These are phyloP conservation scores for Puccinellia tenuiflora DNA, from an alignment of 176 grass and related monocot species.

Conservation along the genomic window DNA sequence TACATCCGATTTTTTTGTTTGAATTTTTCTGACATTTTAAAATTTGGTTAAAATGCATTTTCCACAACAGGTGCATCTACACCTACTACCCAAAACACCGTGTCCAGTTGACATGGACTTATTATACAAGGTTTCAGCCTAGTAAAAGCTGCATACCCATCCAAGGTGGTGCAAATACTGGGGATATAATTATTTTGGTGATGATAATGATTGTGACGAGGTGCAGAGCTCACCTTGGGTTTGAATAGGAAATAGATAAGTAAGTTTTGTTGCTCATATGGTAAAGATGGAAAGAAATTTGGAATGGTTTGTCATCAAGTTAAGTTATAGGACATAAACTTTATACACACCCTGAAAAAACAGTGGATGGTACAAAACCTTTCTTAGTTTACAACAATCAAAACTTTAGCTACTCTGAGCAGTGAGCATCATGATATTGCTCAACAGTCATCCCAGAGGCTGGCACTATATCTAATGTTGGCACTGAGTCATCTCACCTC, in stretches of 20 bases:
- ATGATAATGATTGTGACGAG: neutral
- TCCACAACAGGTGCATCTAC: no score
- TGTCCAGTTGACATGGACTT: neutral
- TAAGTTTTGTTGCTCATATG: neutral
- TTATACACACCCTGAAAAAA: neutral
- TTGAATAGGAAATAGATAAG: rapidly evolving
- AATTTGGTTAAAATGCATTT: no score
- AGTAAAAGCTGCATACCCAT: neutral
- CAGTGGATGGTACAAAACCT: neutral
- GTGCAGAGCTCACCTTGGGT: neutral
- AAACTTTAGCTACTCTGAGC: neutral
- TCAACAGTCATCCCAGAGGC: neutral
- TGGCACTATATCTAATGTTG: no score
- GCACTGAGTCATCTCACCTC: neutral
- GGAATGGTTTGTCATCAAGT: neutral
- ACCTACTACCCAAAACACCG: no score
- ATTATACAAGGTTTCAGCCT: neutral
- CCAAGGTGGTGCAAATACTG: neutral
- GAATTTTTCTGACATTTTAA: no score
- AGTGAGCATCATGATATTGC: neutral
- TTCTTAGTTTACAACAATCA: neutral
- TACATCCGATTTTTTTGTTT: no score
- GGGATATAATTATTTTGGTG: neutral
- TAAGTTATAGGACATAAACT: neutral
- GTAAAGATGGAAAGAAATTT: neutral